Conservation (phyloP, 148 eudicot species). For the Rhododendron williamsianum region DNA sequence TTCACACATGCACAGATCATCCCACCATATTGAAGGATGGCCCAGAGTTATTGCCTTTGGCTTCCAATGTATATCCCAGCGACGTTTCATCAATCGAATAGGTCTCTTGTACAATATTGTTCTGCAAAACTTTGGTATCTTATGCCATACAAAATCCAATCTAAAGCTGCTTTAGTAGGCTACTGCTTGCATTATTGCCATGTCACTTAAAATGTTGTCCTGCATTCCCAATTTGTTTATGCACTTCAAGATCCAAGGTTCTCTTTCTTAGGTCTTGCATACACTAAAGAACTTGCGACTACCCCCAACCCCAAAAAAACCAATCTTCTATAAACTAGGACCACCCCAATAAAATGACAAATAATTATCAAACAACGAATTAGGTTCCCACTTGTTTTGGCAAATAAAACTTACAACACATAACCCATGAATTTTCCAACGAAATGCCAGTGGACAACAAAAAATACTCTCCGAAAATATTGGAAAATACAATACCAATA, state of each 20-base stretch:
- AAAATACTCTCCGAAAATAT: background rate
- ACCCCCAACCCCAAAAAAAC: background rate
- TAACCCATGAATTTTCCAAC: background rate
- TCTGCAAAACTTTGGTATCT: background rate
- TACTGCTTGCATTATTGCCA: background rate
- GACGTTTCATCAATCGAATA: background rate
- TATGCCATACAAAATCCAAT: background rate
- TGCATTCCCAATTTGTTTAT: background rate
- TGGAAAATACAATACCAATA: background rate
- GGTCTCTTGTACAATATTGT: background rate
- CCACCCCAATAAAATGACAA: background rate
- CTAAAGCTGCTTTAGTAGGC: background rate
- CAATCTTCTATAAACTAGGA: background rate
- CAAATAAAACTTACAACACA: background rate
- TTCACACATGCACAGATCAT: background rate
- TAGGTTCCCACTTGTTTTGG: background rate
- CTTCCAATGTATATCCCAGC: background rate
- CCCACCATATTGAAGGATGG: background rate
- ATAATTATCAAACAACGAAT: background rate
- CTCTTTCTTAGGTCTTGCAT: background rate
- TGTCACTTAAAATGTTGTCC: background rate
- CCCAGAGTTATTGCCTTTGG: background rate
- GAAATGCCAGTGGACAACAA: background rate
- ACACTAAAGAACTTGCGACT: background rate
- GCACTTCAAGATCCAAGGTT: background rate